A percentile compares a stretch with the other conserved stretches of the same genome.
These are phyloP conservation scores for Linnemannia zychae DNA, from an alignment of 192 early-diverging fungal genomes.

Conservation along the genomic window DNA sequence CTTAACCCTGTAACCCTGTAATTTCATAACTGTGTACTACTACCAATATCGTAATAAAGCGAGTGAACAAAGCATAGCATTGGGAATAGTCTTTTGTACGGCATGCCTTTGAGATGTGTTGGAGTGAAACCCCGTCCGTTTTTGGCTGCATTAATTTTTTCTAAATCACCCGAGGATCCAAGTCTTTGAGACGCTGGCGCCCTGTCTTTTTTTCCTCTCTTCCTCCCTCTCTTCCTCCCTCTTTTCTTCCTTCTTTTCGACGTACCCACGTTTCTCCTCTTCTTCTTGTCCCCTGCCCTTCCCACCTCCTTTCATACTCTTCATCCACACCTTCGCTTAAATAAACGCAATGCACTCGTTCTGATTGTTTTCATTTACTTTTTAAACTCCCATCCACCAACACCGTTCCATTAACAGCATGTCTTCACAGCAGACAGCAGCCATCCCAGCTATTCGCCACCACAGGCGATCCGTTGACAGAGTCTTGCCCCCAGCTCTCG, in stretches of 20 bases:
- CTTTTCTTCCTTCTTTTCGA: neutral
- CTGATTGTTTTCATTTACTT: neutral
- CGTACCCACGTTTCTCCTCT: neutral
- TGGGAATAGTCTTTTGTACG: no score
- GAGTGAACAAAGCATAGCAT: no score
- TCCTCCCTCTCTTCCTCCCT: neutral
- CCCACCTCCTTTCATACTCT: neutral
- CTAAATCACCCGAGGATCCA: no score
- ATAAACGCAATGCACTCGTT: neutral
- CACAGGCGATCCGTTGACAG: conserved; percentile 45
- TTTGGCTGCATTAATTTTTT: no score
- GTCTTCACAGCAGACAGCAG: conserved; percentile 3
- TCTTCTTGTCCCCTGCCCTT: neutral
- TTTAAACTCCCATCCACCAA: neutral
- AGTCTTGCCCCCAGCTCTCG: conserved; percentile 48
- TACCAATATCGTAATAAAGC: no score
- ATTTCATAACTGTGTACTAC: no score
- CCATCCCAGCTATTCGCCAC: conserved; percentile 18
- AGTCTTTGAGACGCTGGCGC: neutral
- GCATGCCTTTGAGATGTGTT: no score
- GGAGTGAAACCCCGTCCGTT: no score
- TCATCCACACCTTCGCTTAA: neutral
- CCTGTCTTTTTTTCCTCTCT: neutral
- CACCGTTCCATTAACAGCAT: neutral
- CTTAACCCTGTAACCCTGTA: no score